A percentile compares a stretch with the other conserved stretches of the same genome.
These are phyloP conservation scores for Comarum palustre DNA, from an alignment of 306 rosid species.

Conservation along the genomic window DNA sequence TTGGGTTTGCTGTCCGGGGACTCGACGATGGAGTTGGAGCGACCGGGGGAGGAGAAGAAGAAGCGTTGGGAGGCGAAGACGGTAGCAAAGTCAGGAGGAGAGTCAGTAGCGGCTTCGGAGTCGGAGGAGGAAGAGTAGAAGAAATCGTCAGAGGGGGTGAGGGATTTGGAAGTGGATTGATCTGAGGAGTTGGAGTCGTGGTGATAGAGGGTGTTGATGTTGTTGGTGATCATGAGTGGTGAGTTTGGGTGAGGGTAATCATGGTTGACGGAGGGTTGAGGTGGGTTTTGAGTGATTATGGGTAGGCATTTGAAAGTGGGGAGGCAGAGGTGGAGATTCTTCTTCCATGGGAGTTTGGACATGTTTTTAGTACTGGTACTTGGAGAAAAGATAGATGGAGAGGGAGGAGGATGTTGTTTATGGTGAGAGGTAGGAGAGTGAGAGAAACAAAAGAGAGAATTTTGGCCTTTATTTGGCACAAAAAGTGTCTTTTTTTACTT, in stretches of 20 bases:
- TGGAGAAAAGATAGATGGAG: neutral
- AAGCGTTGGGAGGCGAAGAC: conserved; percentile 67
- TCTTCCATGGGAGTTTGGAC: conserved; percentile 53
- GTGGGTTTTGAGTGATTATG: conserved; percentile 17
- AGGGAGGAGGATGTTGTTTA: neutral
- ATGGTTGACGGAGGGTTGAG: conserved; percentile 32
- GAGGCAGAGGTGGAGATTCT: conserved; percentile 60
- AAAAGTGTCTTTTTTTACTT: neutral
- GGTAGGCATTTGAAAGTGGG: conserved; percentile 61
- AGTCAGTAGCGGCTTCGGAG: conserved; percentile 24
- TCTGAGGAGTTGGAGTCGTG: conserved; percentile 16
- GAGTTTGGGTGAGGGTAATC: conserved; percentile 16
- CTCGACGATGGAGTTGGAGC: conserved; percentile 75
- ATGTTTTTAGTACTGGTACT: conserved; percentile 19
- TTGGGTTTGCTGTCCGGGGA: conserved; percentile 35
- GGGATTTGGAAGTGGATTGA: conserved; percentile 31
- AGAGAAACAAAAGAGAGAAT: conserved; percentile 7
- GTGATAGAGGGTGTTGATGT: conserved; percentile 11
- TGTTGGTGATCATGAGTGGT: conserved; percentile 20
- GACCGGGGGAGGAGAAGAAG: conserved; percentile 92
- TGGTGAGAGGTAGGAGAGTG: conserved; percentile 1
- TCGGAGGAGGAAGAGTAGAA: conserved; percentile 34
- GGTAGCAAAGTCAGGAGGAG: conserved; percentile 64
- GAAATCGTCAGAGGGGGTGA: conserved; percentile 24
- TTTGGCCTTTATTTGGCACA: conserved; percentile 14